phyloP scores from a whole-genome alignment of 2,329 filamentous ascomycete species.

The Chalaropsis thielavioides region DNA sequence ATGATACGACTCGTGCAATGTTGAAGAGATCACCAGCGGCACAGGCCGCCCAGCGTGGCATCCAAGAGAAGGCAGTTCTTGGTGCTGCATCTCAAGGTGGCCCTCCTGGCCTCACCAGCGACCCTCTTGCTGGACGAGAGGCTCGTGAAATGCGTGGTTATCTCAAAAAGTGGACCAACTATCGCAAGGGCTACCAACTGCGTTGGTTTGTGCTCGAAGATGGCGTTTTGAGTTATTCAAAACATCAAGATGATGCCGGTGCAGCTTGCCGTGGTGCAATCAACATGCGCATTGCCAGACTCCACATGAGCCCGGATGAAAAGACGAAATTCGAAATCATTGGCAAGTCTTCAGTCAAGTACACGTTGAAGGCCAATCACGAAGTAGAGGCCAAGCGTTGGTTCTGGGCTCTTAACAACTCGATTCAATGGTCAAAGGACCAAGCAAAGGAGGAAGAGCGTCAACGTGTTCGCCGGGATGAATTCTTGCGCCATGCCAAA shows the following conservation, averaged over 20 bases:
- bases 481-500: constrained; percentile 64
- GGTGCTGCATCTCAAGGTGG: constrained; percentile 47
- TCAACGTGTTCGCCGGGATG: constrained; percentile 58
- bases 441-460: constrained; percentile 83
- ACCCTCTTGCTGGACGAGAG: constrained; percentile 62
- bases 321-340: constrained; percentile 97
- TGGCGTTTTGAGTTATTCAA: constrained; percentile 95
- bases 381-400: constrained; percentile 95
- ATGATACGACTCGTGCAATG: constrained; percentile 75
- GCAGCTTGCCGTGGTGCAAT: constrained; percentile 94
- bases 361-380: constrained; percentile 94
- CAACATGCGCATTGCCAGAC: constrained; percentile 90
- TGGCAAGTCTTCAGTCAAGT: constrained; percentile 96
- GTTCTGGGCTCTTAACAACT: constrained; percentile 98
- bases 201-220: constrained; percentile 97
- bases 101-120: constrained; percentile 38
- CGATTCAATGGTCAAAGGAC: constrained; percentile 96
- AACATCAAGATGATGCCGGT: constrained; percentile 93
- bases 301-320: constrained; percentile 93
- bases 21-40: constrained; percentile 90
- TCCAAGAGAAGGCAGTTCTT: constrained; percentile 92
- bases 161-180: constrained; percentile 99
- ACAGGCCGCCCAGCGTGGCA: constrained; percentile 81
- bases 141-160: constrained; percentile 96
- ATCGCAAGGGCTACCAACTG: constrained; percentile 90